phyloP scores from a whole-genome alignment of 2,329 filamentous ascomycete species.

The Lecanicillium sp. region DNA sequence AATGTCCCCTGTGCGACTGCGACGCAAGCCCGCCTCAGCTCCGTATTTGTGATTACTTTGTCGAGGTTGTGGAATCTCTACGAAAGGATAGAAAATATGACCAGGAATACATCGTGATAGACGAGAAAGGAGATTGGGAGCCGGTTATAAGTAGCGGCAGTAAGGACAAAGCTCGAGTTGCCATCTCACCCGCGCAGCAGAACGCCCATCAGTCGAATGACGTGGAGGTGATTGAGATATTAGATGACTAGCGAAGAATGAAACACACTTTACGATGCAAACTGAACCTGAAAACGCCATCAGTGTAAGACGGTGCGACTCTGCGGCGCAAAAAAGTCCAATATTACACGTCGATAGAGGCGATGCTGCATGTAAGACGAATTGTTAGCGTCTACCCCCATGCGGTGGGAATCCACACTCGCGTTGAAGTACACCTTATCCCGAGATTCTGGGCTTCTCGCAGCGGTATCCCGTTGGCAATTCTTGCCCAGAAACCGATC shows the following conservation, averaged over 20 bases:
- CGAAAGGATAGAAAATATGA: constrained; percentile 16
- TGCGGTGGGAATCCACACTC: rapidly evolving
- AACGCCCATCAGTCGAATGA: background rate
- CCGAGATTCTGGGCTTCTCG: background rate
- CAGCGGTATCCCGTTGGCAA: background rate
- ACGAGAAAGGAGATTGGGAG: constrained; percentile 28
- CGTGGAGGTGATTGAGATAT: constrained; percentile 13
- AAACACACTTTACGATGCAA: constrained; percentile 1
- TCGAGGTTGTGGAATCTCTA: constrained; percentile 53
- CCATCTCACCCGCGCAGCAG: too few species aligned
- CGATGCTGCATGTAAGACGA: constrained; percentile 5
- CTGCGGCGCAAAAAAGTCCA: background rate
- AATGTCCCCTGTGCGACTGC: constrained; percentile 72
- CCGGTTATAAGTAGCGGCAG: too few species aligned
- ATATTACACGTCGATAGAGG: background rate
- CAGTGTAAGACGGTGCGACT: constrained; percentile 8
- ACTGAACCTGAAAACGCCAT: background rate
- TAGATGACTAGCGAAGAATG: constrained; percentile 9
- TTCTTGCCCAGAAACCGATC: too few species aligned
- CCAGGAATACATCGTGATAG: constrained; percentile 27
- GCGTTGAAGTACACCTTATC: background rate
- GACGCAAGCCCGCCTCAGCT: constrained; percentile 73
- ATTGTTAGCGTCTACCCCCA: background rate
- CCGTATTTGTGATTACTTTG: constrained; percentile 67
- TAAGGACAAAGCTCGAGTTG: too few species aligned